phyloP scores from a whole-genome alignment of 148 eudicot genomes.

The Beta vulgaris region DNA sequence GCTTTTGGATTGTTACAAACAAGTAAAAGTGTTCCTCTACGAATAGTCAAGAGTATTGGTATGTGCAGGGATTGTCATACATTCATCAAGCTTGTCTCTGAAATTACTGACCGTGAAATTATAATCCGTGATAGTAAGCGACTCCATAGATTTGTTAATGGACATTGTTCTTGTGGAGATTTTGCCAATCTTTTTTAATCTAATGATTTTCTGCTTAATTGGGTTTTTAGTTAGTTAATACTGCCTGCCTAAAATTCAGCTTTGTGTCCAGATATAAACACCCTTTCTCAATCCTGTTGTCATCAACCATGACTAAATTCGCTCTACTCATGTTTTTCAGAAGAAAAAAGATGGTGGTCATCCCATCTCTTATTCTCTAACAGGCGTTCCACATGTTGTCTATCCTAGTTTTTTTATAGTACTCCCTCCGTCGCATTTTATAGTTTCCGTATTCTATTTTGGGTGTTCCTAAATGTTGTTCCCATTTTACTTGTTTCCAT shows the following conservation, averaged over 20 bases:
- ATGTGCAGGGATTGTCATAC: slow-evolving; percentile 66
- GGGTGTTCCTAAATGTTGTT: too few relatives aligned
- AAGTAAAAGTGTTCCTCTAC: slow-evolving; percentile 30
- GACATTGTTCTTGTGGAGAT: slow-evolving; percentile 68
- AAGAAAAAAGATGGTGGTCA: too few relatives aligned
- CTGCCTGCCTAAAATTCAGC: neutral
- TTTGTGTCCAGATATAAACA: neutral
- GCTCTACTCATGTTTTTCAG: too few relatives aligned
- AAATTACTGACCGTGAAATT: slow-evolving; percentile 45
- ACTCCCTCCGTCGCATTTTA: too few relatives aligned
- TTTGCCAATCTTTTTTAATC: slow-evolving; percentile 46
- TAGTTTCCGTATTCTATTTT: too few relatives aligned
- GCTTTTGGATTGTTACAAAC: slow-evolving; percentile 57
- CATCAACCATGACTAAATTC: too few relatives aligned
- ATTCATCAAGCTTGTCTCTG: slow-evolving; percentile 52
- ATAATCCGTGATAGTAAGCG: slow-evolving; percentile 66
- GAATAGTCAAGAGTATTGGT: slow-evolving; percentile 54
- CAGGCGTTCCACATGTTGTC: too few relatives aligned
- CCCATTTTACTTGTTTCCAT: too few relatives aligned
- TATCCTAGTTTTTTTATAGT: too few relatives aligned
- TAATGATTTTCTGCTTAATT: neutral
- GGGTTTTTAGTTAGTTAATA: neutral
- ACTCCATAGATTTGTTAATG: slow-evolving; percentile 55
- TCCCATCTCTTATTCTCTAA: too few relatives aligned
- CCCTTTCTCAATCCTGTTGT: too few relatives aligned